Evolutionary conservation across 805 yeast genomes (phyloP).

Genomic region (Yamadazyma nakazawae): DNA sequence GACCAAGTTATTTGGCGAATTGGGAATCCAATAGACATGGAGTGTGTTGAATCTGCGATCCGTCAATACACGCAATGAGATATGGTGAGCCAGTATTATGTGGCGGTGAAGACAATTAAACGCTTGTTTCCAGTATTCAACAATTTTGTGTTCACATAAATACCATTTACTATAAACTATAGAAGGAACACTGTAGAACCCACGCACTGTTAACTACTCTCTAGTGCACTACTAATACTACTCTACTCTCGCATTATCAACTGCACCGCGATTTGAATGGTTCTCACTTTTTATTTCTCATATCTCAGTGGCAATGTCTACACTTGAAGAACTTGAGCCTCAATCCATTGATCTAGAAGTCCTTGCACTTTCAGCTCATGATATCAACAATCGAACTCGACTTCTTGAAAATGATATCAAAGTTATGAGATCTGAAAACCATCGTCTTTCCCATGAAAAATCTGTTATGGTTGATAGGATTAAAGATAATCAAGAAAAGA

Average conservation of each 20-base stretch:
- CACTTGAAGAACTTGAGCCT: constrained; percentile 67
- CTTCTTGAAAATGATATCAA: constrained; percentile 92
- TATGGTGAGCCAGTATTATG: too few species aligned
- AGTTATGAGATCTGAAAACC: constrained; percentile 88
- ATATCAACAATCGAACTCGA: constrained; percentile 80
- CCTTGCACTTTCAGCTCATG: constrained; percentile 70
- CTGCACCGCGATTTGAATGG: background rate
- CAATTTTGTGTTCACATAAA: background rate
- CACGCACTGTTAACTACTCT: too few species aligned
- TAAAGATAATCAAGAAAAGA: constrained; percentile 93
- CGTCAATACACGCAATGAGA: background rate
- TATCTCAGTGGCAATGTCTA: constrained; percentile 53
- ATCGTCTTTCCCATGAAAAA: constrained; percentile 88
- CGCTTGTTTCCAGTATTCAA: background rate
- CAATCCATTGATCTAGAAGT: constrained; percentile 78
- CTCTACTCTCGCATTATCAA: too few species aligned
- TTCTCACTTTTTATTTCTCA: background rate
- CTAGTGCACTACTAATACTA: too few species aligned
- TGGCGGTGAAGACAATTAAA: background rate
- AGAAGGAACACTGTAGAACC: too few species aligned
- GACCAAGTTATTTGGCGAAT: constrained; percentile 32
- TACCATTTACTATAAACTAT: too few species aligned
- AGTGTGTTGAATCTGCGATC: background rate
- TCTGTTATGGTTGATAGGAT: constrained; percentile 89
- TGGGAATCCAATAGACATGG: constrained; percentile 12